Conservation (phyloP, 1,284 basidiomycete species). For the Ustilago trichophora region DNA sequence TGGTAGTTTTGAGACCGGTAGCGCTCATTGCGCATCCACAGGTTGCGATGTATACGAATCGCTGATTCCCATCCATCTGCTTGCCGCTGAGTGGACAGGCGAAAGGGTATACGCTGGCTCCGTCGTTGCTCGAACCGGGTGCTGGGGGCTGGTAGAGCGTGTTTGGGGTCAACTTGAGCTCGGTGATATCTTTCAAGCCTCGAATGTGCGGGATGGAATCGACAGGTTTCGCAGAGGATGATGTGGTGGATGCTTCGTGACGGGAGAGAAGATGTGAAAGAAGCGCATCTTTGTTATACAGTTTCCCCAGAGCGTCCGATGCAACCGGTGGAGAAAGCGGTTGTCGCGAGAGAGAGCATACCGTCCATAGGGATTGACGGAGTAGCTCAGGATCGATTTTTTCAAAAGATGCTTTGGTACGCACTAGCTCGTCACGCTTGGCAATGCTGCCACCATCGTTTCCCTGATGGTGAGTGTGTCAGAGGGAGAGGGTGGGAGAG, state of each 20-base stretch:
- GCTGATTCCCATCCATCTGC: constrained; percentile 60
- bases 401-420: constrained; percentile 37
- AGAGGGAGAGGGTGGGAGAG: too few relatives aligned
- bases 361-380: constrained; percentile 54
- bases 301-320: constrained; percentile 54
- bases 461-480: constrained; percentile 39
- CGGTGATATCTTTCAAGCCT: constrained; percentile 52
- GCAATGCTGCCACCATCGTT: constrained; percentile 65
- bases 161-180: constrained; percentile 47
- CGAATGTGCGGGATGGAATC: constrained; percentile 50
- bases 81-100: constrained; percentile 59
- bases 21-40: constrained; percentile 61
- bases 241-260: neutral
- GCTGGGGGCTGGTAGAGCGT: constrained; percentile 38
- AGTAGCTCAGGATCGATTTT: constrained; percentile 50
- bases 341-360: constrained; percentile 54
- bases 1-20: constrained; percentile 43
- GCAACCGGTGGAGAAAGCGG: constrained; percentile 53
- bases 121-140: constrained; percentile 1
- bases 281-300: constrained; percentile 65
- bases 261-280: constrained; percentile 55
- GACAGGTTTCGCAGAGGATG: neutral
- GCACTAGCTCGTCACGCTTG: constrained; percentile 60
- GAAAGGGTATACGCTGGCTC: constrained; percentile 43
- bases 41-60: constrained; percentile 54